These are phyloP conservation scores for Leccinum subspadiceum DNA, from an alignment of 1,284 basidiomycete species.

Conservation along the genomic window DNA sequence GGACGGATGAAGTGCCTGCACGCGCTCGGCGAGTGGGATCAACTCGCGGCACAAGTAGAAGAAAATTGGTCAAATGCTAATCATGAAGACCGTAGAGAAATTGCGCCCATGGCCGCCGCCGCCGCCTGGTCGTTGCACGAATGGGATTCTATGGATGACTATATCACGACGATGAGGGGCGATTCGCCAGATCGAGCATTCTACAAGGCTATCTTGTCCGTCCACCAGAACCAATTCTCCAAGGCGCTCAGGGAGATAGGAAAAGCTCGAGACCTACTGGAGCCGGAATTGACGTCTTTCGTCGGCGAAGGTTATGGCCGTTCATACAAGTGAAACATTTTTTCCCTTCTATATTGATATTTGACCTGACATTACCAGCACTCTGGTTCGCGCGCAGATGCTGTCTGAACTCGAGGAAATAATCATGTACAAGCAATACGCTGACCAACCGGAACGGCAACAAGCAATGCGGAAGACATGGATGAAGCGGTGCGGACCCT, in stretches of 20 bases:
- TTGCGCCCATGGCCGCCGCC: constrained; percentile 95
- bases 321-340: constrained; percentile 80
- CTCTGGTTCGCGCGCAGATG: constrained; percentile 98
- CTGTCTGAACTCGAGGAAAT: constrained; percentile 98
- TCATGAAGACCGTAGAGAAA: constrained; percentile 84
- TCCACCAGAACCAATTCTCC: constrained; percentile 94
- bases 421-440: constrained; percentile 92
- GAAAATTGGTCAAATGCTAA: constrained; percentile 86
- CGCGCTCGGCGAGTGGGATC: constrained; percentile 98
- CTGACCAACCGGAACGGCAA: constrained; percentile 92
- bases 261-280: constrained; percentile 91
- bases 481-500: constrained; percentile 76
- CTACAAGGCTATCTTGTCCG: constrained; percentile 93
- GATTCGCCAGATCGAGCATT: constrained; percentile 96
- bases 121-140: constrained; percentile 96
- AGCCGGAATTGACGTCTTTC: constrained; percentile 89
- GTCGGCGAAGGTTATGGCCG: constrained; percentile 96
- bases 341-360: neutral
- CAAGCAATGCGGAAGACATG: constrained; percentile 86
- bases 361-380: constrained; percentile 46
- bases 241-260: constrained; percentile 91
- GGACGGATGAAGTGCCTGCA: constrained; percentile 97
- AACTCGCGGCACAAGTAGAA: constrained; percentile 84
- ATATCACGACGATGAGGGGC: constrained; percentile 90
- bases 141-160: constrained; percentile 99